Evolutionary conservation across 139 green algal genomes (phyloP).

Genomic region (Auxenochlorella pyrenoidosa): DNA sequence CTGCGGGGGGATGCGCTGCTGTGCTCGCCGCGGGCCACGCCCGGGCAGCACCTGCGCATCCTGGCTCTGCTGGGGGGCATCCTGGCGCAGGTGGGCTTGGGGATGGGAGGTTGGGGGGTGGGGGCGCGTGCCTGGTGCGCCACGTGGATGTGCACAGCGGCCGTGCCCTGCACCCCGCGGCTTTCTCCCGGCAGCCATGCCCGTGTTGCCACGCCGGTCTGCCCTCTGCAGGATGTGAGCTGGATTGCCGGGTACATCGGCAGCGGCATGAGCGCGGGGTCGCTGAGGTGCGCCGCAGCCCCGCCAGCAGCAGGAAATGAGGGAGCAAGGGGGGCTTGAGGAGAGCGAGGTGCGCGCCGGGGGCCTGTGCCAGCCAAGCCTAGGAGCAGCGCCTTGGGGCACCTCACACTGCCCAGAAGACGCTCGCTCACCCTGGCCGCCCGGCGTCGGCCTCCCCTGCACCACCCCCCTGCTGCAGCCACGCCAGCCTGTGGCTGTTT

Average conservation of each 20-base stretch:
- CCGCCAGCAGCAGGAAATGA: too few species aligned
- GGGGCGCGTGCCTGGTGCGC: too few species aligned
- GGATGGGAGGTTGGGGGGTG: too few species aligned
- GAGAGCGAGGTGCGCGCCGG: too few species aligned
- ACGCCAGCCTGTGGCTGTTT: slow-evolving; percentile 18
- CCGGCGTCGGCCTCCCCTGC: too few species aligned
- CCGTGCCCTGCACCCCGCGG: too few species aligned
- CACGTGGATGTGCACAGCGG: too few species aligned
- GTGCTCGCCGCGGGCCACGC: slow-evolving; percentile 20
- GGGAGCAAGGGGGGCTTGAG: too few species aligned
- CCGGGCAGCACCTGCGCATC: slow-evolving; percentile 24
- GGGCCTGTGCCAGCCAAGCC: neutral
- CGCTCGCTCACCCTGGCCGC: neutral
- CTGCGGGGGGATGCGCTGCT: slow-evolving; percentile 43
- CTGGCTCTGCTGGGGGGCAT: slow-evolving; percentile 38
- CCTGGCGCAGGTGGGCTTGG: slow-evolving; percentile 14
- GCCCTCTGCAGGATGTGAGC: neutral
- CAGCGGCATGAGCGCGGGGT: neutral
- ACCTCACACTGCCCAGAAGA: neutral
- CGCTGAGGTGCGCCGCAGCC: neutral
- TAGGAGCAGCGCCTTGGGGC: neutral
- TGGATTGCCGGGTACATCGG: slow-evolving; percentile 2
- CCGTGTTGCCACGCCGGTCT: too few species aligned
- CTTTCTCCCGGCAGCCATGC: too few species aligned
- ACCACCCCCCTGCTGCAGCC: neutral